Conservation (phyloP, 768 basidiomycete genomes). For the Thelephora aurantiotincta region DNA sequence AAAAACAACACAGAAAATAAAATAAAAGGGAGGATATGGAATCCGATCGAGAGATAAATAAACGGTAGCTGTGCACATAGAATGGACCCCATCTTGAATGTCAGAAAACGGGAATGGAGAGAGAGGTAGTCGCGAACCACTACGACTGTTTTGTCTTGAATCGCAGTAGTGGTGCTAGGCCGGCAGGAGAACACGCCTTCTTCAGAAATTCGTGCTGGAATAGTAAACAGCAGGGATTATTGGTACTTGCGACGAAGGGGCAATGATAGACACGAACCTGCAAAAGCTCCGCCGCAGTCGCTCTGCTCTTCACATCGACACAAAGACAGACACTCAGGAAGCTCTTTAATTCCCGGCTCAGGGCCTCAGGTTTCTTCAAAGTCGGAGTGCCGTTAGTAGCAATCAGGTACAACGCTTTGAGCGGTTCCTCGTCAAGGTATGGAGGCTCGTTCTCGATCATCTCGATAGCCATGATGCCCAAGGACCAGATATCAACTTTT, state of each 20-base stretch:
- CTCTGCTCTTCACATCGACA: slow-evolving; percentile 89
- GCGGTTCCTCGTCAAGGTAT: slow-evolving; percentile 88
- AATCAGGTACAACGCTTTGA: slow-evolving; percentile 89
- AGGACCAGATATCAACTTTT: slow-evolving; percentile 93
- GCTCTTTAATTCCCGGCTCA: slow-evolving; percentile 86
- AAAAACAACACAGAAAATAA: slow-evolving; percentile 7
- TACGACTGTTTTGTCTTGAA: slow-evolving; percentile 54
- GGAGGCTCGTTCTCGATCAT: slow-evolving; percentile 99
- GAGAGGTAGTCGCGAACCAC: slow-evolving; percentile 9
- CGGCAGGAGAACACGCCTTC: slow-evolving; percentile 72
- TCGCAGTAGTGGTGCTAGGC: slow-evolving; percentile 75
- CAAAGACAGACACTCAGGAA: slow-evolving; percentile 97
- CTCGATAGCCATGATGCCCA: slow-evolving; percentile 97
- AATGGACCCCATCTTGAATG: neutral
- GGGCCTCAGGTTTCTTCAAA: slow-evolving; percentile 85
- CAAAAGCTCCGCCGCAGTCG: slow-evolving; percentile 76
- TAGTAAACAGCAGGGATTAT: slow-evolving; percentile 5
- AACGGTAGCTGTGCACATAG: neutral
- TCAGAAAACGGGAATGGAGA: neutral
- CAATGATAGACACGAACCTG: slow-evolving; percentile 38
- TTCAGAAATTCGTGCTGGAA: slow-evolving; percentile 84
- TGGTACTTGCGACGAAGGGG: slow-evolving; percentile 6
- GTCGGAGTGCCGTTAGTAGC: slow-evolving; percentile 99
- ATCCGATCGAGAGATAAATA: slow-evolving; percentile 1
- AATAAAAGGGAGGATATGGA: slow-evolving; percentile 3